Conservation (phyloP, 805 yeast species). For the Vanderwaltozyma tropicalis region DNA sequence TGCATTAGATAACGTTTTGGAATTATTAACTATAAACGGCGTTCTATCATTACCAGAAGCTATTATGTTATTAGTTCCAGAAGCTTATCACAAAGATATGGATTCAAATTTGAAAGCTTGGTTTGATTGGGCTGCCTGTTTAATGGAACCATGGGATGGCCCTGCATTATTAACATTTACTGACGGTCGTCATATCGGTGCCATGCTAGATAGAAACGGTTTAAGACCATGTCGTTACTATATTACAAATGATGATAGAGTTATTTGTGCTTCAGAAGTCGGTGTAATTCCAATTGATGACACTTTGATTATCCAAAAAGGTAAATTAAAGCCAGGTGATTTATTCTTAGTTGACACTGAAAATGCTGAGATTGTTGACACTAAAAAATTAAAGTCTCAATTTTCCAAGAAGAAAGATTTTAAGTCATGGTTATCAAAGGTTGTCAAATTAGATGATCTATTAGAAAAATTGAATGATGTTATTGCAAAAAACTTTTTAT, state of each 20-base stretch:
- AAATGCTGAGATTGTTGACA: constrained; percentile 88
- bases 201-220: constrained; percentile 94
- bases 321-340: constrained; percentile 91
- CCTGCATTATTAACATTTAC: constrained; percentile 95
- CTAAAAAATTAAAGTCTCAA: constrained; percentile 69
- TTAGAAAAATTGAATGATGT: constrained; percentile 37
- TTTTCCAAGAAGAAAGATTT: constrained; percentile 82
- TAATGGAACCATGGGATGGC: constrained; percentile 99
- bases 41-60: constrained; percentile 91
- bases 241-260: constrained; percentile 86
- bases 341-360: constrained; percentile 91
- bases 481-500: background rate
- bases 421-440: constrained; percentile 85
- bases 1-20: constrained; percentile 92
- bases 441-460: constrained; percentile 75
- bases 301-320: constrained; percentile 74
- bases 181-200: constrained; percentile 97
- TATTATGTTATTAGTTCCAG: constrained; percentile 93
- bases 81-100: constrained; percentile 96
- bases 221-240: constrained; percentile 97
- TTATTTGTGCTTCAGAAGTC: constrained; percentile 96
- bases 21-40: constrained; percentile 83
- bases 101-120: constrained; percentile 89
- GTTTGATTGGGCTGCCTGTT: constrained; percentile 98
- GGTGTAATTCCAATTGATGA: constrained; percentile 91